Conservation (phyloP, 169 alveolate genomes). For the Eimeria falciformis region DNA sequence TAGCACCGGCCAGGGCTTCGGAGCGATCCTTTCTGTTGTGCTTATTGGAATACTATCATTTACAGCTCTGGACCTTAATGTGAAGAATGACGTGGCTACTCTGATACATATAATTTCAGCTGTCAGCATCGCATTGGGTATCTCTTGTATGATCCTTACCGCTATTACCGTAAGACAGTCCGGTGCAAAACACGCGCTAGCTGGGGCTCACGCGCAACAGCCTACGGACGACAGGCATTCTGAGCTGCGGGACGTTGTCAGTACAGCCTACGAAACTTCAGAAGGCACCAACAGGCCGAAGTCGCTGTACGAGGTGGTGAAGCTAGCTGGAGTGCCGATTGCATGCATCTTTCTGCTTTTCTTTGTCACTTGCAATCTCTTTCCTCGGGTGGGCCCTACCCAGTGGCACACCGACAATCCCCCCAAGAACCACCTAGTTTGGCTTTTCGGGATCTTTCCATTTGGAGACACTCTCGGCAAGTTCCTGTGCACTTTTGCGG, state of each 20-base stretch:
- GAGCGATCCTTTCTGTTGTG: slow-evolving; percentile 19
- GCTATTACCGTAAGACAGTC: background rate
- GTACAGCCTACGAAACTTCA: background rate
- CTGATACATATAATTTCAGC: background rate
- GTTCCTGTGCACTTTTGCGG: background rate
- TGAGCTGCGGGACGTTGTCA: background rate
- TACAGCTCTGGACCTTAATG: background rate
- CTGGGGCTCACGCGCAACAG: background rate
- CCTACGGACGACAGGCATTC: too few relatives aligned
- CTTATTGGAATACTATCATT: background rate
- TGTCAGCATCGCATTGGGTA: slow-evolving; percentile 6
- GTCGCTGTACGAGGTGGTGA: background rate
- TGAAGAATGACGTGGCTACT: background rate
- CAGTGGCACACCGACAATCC: slow-evolving; percentile 37
- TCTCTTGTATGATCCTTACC: background rate
- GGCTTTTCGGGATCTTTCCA: slow-evolving; percentile 46
- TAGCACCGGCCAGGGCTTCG: slow-evolving; percentile 38
- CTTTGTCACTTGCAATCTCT: slow-evolving; percentile 55
- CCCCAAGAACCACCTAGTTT: slow-evolving; percentile 33
- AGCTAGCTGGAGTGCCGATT: background rate
- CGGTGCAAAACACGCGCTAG: background rate
- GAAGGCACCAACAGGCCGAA: background rate
- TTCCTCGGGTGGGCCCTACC: slow-evolving; percentile 68
- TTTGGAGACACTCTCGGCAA: slow-evolving; percentile 44
- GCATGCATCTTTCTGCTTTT: background rate